Evolutionary conservation across 1,284 basidiomycete genomes (phyloP).

Genomic region (Heliocybe sulcata): DNA sequence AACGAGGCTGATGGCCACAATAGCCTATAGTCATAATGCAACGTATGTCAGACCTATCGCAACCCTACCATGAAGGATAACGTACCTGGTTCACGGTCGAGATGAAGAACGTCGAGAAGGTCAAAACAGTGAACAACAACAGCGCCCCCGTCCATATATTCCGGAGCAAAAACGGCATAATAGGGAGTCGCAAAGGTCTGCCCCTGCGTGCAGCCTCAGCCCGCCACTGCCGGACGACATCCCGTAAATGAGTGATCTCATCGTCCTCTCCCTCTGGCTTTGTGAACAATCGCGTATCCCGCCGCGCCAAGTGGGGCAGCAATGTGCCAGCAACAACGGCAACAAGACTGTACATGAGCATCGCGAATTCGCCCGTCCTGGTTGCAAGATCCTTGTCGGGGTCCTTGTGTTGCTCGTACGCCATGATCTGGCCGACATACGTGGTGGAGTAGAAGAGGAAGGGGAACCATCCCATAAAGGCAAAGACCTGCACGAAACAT

Average conservation of each 20-base stretch:
- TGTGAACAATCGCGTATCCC: conserved; percentile 71
- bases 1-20: conserved; percentile 73
- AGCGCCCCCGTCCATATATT: conserved; percentile 91
- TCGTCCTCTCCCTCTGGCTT: conserved; percentile 65
- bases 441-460: conserved; percentile 92
- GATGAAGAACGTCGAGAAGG: conserved; percentile 81
- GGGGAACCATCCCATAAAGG: conserved; percentile 95
- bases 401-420: conserved; percentile 61
- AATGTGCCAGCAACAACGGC: conserved; percentile 79
- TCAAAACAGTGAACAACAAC: conserved; percentile 71
- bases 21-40: conserved; percentile 42
- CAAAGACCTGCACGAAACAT: conserved; percentile 86
- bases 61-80: neutral
- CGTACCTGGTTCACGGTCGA: conserved; percentile 62
- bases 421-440: conserved; percentile 89
- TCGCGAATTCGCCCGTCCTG: conserved; percentile 80
- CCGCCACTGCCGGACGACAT: conserved; percentile 75
- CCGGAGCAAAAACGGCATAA: conserved; percentile 82
- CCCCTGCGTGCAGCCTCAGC: conserved; percentile 72
- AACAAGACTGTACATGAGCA: conserved; percentile 87
- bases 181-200: conserved; percentile 65
- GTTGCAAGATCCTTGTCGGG: conserved; percentile 80
- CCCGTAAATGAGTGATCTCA: conserved; percentile 60
- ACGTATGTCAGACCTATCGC: conserved; percentile 1
- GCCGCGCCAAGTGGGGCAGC: conserved; percentile 76